Percentiles rank a stretch among this genome's conserved stretches.
Evolutionary conservation across 371 early-diverging fungal genomes (phyloP).

Genomic region (Rhizomucor pusillus): DNA sequence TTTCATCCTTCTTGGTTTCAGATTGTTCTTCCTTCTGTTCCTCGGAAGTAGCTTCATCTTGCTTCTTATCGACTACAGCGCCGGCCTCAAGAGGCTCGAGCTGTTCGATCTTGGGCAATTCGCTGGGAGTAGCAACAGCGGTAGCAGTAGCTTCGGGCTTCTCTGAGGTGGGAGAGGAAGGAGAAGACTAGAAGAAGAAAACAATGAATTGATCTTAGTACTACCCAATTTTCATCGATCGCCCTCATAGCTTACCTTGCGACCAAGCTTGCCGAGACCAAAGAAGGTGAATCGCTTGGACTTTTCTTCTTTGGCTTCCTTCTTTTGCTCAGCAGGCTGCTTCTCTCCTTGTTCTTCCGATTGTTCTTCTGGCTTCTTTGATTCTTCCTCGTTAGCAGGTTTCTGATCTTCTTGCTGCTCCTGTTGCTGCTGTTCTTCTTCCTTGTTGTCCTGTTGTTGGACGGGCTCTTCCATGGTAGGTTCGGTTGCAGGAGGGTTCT

Average conservation of each 20-base stretch:
- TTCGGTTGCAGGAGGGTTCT: constrained; percentile 1
- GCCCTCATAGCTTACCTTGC: no score
- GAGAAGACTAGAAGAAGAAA: background rate
- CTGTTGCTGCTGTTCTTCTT: background rate
- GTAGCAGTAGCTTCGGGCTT: constrained; percentile 5
- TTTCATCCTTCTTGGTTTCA: no score
- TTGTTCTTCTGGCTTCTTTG: background rate
- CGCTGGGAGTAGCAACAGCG: constrained; percentile 1
- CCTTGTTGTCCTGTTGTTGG: background rate
- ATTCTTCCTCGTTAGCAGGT: constrained; percentile 2
- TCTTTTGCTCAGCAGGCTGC: background rate
- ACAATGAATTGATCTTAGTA: no score
- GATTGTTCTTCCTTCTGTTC: constrained; percentile 9
- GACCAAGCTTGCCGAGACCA: constrained; percentile 8
- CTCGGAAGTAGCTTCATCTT: background rate
- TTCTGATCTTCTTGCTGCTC: constrained; percentile 11
- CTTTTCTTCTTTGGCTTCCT: constrained; percentile 3
- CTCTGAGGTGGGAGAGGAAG: constrained; percentile 6
- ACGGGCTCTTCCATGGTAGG: background rate
- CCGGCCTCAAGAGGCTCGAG: constrained; percentile 16
- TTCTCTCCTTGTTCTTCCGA: background rate
- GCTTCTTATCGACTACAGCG: constrained; percentile 6
- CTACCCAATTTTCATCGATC: no score
- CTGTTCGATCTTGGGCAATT: constrained; percentile 3
- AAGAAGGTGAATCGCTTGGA: constrained; percentile 10